Evolutionary conservation across 805 yeast genomes (phyloP), one percentile per base, ranked within the genome.

Genomic region (Metschnikowia continentalis): DNA sequence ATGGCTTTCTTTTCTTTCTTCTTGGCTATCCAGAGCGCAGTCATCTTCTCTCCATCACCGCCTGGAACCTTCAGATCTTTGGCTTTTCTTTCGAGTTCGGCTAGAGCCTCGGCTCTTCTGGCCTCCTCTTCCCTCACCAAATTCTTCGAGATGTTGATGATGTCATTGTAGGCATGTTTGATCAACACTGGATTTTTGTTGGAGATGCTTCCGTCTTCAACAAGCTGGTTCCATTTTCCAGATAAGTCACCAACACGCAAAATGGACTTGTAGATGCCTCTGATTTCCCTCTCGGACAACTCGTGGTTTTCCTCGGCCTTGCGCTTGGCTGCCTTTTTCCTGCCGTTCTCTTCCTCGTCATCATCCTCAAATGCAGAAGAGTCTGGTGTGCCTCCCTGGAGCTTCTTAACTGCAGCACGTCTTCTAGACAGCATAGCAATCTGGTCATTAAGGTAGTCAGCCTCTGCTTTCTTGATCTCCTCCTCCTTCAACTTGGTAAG

Each of bases 1-100:
- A 90, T 85, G 0, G 97, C 97, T 68, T 87, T 89, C 69, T 89
- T 87, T 62, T 91, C 97, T 63, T 84, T 86, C 67, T 85, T 82
- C 63, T 86, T 86, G 41, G 81, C 76, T 35, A 82, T 67, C 78
- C 84, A 77, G 45, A 76, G 67, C 0, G 84, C 76, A 51, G 76
- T 70, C 20, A 82, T 78, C 51, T 75, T 81, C 50, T 71, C 59
- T 53, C 73, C 70, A 60, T 71, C 71, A 54, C 63, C 54, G 57
- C 65, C 55, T 52, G 70, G 51, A 63, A 69, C 54, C 53, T 75
- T 81, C 63, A 80, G 84, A 39, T 79, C 83, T 50, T 64, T 57
- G 0, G 87, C 91, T 39, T 78, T 78, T 49, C 71, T 75, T 60
- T 86, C 91, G 46, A 86, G 68, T 23, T 78, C 82, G 3, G 78